Base-by-base conservation (phyloP, 345 rosid species). In the Erysimum cheiranthoides region DNA sequence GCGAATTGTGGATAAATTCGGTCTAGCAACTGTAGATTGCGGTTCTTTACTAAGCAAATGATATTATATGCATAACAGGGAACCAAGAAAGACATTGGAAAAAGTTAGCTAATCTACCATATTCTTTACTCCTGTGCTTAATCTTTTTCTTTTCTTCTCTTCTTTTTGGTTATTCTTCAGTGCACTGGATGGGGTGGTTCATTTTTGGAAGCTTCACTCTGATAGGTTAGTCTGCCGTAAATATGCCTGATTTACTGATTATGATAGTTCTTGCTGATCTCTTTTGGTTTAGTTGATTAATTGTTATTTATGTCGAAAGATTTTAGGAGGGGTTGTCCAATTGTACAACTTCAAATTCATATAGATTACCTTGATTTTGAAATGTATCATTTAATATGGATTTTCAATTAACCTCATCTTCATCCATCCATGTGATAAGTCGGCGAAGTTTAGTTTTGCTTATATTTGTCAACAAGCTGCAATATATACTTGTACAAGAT, bases 151-250 rank as follows among this genome's bases (percentile, higher is more conserved):
- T 51, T 42, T 25, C 5, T 45, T 34, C 2, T 28, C 42, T 42
- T 53, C 27, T 6, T 53, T 28, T 47, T 71, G 56, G 56, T 6
- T 63, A 54, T 58, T 57, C 62, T 73, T 59, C 81, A 78, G 81
- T 73, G 81, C 81, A 13, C 61, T 78, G 74, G 81, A 78, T 67
- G 81, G 78, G 10, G 68, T 45, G 36, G 81, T 78, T 73, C 61
- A 78, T 42, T 78, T 78, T 68, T 78, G 81, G 81, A 73, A 66
- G 77, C 81, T 78, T 52, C 70, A 43, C 21, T 73, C 81, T 52
- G 81, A 67, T 52, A 67, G 70, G 81, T 78, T 67, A 67, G 45
- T 36, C 58, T 60, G 10, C 60, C 25, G 38, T 70, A 25, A 11
- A 70, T 16, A 31, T 45, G 36, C 34, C 49, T 76, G 71, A 38